Conservation (phyloP, 345 rosid genomes). For the Diplotaxis tenuifolia region DNA sequence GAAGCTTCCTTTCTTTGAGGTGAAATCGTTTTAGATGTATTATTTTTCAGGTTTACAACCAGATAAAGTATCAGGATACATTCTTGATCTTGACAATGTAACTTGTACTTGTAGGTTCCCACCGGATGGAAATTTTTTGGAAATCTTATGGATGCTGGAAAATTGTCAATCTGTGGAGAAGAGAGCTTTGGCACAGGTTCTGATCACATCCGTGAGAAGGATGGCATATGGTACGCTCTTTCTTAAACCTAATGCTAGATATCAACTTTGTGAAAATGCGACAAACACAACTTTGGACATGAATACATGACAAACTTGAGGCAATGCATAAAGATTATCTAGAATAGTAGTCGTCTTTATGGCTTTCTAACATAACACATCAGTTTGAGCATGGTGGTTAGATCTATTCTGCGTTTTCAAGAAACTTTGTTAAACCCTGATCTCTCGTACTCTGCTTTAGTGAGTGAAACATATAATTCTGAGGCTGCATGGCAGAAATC, state of each 20-base stretch:
- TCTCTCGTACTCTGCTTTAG: background rate
- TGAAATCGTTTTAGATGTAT: constrained; percentile 25
- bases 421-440: background rate
- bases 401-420: background rate
- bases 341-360: background rate
- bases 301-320: constrained; percentile 1
- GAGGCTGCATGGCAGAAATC: background rate
- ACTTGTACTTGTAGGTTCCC: constrained; percentile 61
- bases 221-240: constrained; percentile 81
- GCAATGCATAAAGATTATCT: background rate
- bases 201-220: constrained; percentile 95
- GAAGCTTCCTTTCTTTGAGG: constrained; percentile 87
- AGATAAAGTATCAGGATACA: background rate
- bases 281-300: background rate
- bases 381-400: background rate
- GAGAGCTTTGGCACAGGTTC: constrained; percentile 99
- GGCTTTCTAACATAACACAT: background rate
- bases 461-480: background rate
- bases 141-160: constrained; percentile 85
- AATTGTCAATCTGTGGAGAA: constrained; percentile 91
- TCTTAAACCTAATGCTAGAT: background rate
- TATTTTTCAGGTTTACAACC: background rate
- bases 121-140: constrained; percentile 99
- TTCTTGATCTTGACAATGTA: constrained; percentile 25
- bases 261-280: background rate